These are phyloP conservation scores for Mycena metata DNA, from an alignment of 768 basidiomycete species.

Conservation along the genomic window DNA sequence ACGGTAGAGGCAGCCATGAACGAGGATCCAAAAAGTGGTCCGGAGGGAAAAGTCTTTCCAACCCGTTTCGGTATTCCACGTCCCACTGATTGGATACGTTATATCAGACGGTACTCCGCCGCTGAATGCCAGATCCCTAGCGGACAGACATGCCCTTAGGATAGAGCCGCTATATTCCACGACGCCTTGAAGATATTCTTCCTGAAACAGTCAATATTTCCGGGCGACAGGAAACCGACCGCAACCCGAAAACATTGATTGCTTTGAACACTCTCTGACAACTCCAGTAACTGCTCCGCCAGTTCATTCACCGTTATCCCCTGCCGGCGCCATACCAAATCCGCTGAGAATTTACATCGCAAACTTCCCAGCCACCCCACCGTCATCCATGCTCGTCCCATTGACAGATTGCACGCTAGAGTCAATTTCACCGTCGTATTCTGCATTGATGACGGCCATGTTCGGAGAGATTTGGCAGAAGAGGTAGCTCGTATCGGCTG, in stretches of 20 bases:
- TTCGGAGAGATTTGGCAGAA: constrained; percentile 25
- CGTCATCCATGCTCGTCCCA: neutral
- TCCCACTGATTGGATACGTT: neutral
- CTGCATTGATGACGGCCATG: neutral
- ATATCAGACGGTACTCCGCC: constrained; percentile 4
- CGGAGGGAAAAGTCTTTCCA: constrained; percentile 2
- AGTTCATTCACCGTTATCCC: constrained; percentile 13
- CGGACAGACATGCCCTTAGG: constrained; percentile 13
- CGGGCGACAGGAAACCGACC: neutral
- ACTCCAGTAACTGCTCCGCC: constrained; percentile 21
- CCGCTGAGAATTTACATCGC: constrained; percentile 20
- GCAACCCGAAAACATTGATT: neutral
- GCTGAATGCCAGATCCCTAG: neutral
- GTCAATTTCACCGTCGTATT: constrained; percentile 6
- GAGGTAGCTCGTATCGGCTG: constrained; percentile 19
- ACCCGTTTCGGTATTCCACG: constrained; percentile 17
- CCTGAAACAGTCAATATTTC: neutral
- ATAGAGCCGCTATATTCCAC: constrained; percentile 19
- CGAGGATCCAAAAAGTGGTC: neutral
- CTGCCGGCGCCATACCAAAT: constrained; percentile 26
- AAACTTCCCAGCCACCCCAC: constrained; percentile 17
- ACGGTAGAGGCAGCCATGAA: constrained; percentile 9
- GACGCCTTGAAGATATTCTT: constrained; percentile 4
- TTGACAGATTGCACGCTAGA: neutral
- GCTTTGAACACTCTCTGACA: neutral